Percentiles rank a stretch among this genome's conserved stretches.
These are phyloP conservation scores for Penstemon eatonii DNA, from an alignment of 257 asterid species.

Conservation along the genomic window DNA sequence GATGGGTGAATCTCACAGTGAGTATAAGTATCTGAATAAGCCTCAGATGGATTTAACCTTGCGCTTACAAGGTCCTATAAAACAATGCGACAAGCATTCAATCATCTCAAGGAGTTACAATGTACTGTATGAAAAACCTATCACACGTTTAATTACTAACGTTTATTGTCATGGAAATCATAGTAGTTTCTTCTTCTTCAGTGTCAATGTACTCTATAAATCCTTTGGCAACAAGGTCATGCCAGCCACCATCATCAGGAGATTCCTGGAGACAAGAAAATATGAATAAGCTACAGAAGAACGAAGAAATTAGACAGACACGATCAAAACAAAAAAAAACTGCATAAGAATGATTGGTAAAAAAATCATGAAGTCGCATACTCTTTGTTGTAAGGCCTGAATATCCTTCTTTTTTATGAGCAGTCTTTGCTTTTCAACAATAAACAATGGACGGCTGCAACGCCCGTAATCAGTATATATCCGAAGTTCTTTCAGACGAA, in stretches of 20 bases:
- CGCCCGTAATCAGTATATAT: constrained; percentile 97
- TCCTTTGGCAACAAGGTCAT: constrained; percentile 81
- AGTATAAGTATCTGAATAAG: constrained; percentile 87
- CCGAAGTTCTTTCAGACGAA: constrained; percentile 86
- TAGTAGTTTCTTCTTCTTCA: constrained; percentile 97
- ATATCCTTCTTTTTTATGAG: constrained; percentile 86
- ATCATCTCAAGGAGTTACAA: constrained; percentile 23
- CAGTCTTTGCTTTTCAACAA: constrained; percentile 89
- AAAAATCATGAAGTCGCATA: constrained; percentile 32
- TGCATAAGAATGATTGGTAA: not conserved
- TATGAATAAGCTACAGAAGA: constrained; percentile 20
- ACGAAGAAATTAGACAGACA: not conserved
- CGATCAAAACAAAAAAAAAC: not conserved
- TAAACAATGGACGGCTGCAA: constrained; percentile 98
- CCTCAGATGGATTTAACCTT: constrained; percentile 69
- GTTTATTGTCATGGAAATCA: constrained; percentile 96
- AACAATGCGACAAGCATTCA: constrained; percentile 27
- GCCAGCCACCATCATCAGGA: constrained; percentile 96
- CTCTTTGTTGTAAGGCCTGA: constrained; percentile 85
- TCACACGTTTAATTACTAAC: constrained; percentile 44
- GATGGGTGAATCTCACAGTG: constrained; percentile 99
- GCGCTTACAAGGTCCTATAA: constrained; percentile 80
- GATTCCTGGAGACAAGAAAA: constrained; percentile 58
- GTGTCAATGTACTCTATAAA: constrained; percentile 89
- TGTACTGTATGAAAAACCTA: constrained; percentile 9